A percentile compares a stretch with the other conserved stretches of the same genome.
Conservation (phyloP, 208 protist genomes). For the Acanthamoeba triangularis region DNA sequence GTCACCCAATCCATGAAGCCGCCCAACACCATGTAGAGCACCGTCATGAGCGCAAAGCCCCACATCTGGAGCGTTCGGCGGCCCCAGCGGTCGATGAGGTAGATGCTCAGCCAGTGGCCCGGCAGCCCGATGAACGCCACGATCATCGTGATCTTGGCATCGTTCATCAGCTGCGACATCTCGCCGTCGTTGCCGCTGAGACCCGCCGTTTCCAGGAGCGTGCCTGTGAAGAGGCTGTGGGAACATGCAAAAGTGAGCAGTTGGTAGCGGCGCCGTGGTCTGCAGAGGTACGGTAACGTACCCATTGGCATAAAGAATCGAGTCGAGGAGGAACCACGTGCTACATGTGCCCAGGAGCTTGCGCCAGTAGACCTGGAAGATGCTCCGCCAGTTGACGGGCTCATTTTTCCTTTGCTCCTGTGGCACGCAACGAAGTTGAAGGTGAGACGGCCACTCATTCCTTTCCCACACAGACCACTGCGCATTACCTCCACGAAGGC, state of each 20-base stretch:
- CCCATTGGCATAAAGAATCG: constrained; percentile 89
- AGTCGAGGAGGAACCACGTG: constrained; percentile 91
- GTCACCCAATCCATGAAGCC: constrained; percentile 71
- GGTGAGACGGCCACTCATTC: not conserved
- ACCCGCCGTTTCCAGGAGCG: constrained; percentile 48
- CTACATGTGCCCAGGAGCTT: constrained; percentile 87
- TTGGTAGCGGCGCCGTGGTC: not conserved
- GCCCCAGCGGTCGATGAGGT: constrained; percentile 83
- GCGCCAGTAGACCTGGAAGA: constrained; percentile 14
- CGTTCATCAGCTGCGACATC: constrained; percentile 64
- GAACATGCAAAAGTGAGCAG: not conserved
- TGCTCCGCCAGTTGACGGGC: constrained; percentile 13
- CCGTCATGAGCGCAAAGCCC: constrained; percentile 81
- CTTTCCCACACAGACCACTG: not conserved
- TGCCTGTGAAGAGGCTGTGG: constrained; percentile 16
- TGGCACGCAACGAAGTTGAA: not conserved
- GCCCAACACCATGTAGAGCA: constrained; percentile 83
- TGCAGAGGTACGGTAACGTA: not conserved
- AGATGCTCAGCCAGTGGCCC: constrained; percentile 84
- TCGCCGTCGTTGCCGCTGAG: constrained; percentile 35
- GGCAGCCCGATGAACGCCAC: constrained; percentile 80
- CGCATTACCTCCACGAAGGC: constrained; percentile 13
- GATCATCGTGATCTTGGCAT: constrained; percentile 40
- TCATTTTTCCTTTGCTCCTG: constrained; percentile 57
- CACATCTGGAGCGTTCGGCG: constrained; percentile 83